Evolutionary conservation across 768 basidiomycete species (phyloP).

Genomic region (Lactarius sp.): DNA sequence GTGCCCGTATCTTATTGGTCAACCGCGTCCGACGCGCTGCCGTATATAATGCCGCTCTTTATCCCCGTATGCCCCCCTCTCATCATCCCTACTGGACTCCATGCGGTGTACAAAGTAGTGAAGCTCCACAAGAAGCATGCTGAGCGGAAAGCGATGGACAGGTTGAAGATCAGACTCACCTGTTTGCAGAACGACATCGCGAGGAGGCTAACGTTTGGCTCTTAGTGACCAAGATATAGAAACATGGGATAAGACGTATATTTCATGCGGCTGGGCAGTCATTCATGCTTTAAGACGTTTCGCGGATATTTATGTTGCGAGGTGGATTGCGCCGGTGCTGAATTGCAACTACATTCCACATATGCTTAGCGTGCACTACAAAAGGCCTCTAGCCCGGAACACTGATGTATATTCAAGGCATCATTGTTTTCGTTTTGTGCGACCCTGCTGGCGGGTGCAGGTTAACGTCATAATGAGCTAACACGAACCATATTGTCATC

Average conservation of each 20-base stretch:
- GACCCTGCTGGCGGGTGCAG: neutral
- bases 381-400: too few species aligned
- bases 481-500: neutral
- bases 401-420: too few species aligned
- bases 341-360: neutral
- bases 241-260: conserved; percentile 9
- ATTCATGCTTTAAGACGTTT: neutral
- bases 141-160: conserved; percentile 8
- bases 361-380: too few species aligned
- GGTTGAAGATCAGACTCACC: conserved; percentile 6
- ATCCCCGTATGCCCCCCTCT: conserved; percentile 16
- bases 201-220: neutral
- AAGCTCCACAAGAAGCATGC: conserved; percentile 16
- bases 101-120: conserved; percentile 21
- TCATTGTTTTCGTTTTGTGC: too few species aligned
- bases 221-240: conserved; percentile 16
- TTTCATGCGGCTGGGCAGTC: conserved; percentile 16
- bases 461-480: neutral
- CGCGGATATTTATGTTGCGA: neutral
- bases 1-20: conserved; percentile 22
- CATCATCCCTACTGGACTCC: conserved; percentile 23
- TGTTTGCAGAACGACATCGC: neutral
- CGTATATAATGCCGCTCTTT: conserved; percentile 22
- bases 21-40: conserved; percentile 16
- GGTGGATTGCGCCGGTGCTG: neutral